Conservation (phyloP, 2,329 filamentous ascomycete species). For the Talaromyces sp. region DNA sequence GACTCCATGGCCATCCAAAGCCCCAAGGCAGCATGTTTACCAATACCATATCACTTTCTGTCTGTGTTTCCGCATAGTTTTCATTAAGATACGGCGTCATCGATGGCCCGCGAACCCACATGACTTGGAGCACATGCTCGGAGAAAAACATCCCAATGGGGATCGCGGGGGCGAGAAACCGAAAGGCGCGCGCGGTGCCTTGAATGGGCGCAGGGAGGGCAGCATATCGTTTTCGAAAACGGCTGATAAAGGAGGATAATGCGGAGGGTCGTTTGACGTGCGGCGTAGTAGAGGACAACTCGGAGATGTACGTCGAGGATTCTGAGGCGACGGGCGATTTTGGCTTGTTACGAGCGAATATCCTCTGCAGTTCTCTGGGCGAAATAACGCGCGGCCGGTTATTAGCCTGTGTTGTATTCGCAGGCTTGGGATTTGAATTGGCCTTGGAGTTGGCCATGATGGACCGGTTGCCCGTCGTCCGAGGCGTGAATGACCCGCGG, state of each 20-base stretch:
- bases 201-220: conserved; percentile 23
- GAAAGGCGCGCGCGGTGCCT: conserved; percentile 20
- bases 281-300: neutral
- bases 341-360: neutral
- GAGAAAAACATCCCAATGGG: conserved; percentile 36
- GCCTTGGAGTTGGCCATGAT: conserved; percentile 9
- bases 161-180: conserved; percentile 26
- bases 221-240: conserved; percentile 23
- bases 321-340: neutral
- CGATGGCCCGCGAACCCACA: conserved; percentile 47
- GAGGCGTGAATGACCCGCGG: neutral
- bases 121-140: conserved; percentile 35
- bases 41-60: conserved; percentile 37
- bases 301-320: conserved; percentile 2
- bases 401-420: neutral
- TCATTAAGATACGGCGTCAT: conserved; percentile 76
- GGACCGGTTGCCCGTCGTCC: neutral
- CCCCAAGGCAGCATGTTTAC: conserved; percentile 34
- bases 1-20: conserved; percentile 40
- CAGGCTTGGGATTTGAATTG: neutral
- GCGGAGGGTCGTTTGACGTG: conserved; percentile 6
- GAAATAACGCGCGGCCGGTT: conserved; percentile 16
- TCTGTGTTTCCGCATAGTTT: conserved; percentile 47
- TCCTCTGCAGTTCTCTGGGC: conserved; percentile 15
- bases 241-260: conserved; percentile 18